Evolutionary conservation across 139 green algal species (phyloP).

Genomic region (Choricystis sp.): DNA sequence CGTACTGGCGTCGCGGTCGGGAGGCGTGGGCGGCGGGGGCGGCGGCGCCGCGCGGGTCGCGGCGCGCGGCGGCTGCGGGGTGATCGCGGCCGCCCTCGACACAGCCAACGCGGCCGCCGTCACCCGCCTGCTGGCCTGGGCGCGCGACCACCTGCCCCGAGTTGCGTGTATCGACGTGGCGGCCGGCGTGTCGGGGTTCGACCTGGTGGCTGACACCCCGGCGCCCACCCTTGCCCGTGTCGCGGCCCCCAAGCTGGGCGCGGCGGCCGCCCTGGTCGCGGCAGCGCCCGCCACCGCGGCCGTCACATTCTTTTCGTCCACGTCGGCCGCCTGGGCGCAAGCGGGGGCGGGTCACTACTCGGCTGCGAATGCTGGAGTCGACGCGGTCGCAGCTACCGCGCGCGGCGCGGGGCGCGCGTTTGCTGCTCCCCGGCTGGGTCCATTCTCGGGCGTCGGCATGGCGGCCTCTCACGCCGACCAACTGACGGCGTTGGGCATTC

Average conservation of each 20-base stretch:
- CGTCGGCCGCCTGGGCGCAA: slow-evolving; percentile 21
- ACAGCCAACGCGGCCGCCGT: background rate
- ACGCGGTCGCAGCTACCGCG: background rate
- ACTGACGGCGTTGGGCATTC: slow-evolving; percentile 3
- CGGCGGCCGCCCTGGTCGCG: background rate
- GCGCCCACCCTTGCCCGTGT: background rate
- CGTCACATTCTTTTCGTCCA: slow-evolving; percentile 17
- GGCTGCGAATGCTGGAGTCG: slow-evolving; percentile 14
- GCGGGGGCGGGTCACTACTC: slow-evolving; percentile 20
- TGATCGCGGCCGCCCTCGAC: background rate
- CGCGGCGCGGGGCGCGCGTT: slow-evolving; percentile 6
- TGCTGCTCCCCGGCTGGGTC: slow-evolving; percentile 13
- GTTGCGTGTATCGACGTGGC: slow-evolving; percentile 17
- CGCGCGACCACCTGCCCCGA: slow-evolving; percentile 10
- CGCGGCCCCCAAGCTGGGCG: slow-evolving; percentile 6
- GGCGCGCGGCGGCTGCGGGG: too few species aligned
- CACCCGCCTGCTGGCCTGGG: slow-evolving; percentile 2
- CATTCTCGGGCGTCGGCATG: slow-evolving; percentile 6
- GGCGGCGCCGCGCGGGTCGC: too few species aligned
- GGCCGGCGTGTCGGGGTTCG: slow-evolving; percentile 15
- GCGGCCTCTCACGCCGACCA: slow-evolving; percentile 1
- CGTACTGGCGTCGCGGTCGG: slow-evolving; percentile 11
- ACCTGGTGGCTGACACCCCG: slow-evolving; percentile 9
- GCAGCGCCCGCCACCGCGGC: too few species aligned
- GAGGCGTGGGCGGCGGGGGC: background rate